Base-by-base conservation (phyloP, 208 protist genomes). In the Acanthamoeba healyi region DNA sequence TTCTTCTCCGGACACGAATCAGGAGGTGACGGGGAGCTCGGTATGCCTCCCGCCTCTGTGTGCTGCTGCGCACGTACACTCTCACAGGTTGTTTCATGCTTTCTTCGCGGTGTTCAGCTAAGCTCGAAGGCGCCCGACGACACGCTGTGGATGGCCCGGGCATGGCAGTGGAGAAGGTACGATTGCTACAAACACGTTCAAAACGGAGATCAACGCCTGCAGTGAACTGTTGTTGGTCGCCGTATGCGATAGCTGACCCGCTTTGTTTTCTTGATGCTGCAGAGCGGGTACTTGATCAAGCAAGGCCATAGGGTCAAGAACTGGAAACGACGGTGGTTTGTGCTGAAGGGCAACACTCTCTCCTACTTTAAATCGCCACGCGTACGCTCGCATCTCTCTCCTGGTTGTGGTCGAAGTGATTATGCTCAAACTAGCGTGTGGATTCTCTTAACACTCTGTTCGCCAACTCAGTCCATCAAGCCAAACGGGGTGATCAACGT, bases 301-400 rank as follows among this genome's bases (percentile, higher is more conserved):
- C 94, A 94, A 38, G 94, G 94, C 56, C 61, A 91, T 40, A 7
- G 42, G 38, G 87, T 95, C 87, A 95, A 95, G 87, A 92, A 88
- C 67, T 95, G 94, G 94, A 95, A 95, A 49, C 49, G 63, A 1
- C 58, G 94, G 7, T 95, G 94, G 94, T 95, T 95, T 61, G 94
- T 95, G 34, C 94, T 95, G 26, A 93, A 82, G 34, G 46, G 40
- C 89, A 93, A 77, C 70, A 65, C 58, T 22, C 70, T 93, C n/a
- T 54, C 58, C 44, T 93, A 93, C 49, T 93, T 82, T 65, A 93
- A 77, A 61, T 92, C 86, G n/a, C 86, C 86, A 2, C 49, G 86
- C 24, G 86, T 92, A 46, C 26, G 81, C 19, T 14, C 65, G 38
- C 67, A 14, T 61, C 81, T 22, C 38, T 34, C 58, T 34, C 26